Percentiles rank a stretch among this genome's conserved stretches.
These are phyloP conservation scores for Purshia tridentata DNA, from an alignment of 306 rosid species.

Conservation along the genomic window DNA sequence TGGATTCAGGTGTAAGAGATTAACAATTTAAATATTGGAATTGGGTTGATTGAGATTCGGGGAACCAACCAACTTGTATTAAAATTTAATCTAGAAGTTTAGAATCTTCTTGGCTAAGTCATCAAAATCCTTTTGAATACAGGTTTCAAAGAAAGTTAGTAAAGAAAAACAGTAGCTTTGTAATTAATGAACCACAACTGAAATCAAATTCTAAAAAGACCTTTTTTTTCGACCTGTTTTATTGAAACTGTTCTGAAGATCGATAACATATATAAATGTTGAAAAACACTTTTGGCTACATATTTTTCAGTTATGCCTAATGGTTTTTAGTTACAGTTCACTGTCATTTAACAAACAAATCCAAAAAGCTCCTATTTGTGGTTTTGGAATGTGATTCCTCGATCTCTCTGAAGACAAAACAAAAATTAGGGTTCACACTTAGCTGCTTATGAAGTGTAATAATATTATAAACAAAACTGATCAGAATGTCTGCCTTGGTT, in stretches of 20 bases:
- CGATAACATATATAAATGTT: background rate
- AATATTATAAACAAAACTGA: constrained; percentile 1
- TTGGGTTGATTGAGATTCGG: constrained; percentile 35
- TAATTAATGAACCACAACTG: background rate
- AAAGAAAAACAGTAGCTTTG: background rate
- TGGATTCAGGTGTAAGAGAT: constrained; percentile 24
- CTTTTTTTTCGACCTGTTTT: background rate
- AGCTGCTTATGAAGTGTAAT: background rate
- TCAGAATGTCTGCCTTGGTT: constrained; percentile 29
- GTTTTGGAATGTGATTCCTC: constrained; percentile 30
- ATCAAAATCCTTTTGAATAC: background rate
- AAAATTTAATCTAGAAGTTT: background rate
- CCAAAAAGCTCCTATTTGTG: background rate
- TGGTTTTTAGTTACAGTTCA: too few species aligned
- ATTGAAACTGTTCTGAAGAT: background rate
- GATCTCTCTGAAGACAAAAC: constrained; percentile 11
- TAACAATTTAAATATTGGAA: constrained; percentile 18
- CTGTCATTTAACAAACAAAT: background rate
- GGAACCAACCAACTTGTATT: constrained; percentile 40
- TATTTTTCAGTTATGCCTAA: too few species aligned
- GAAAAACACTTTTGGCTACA: too few species aligned
- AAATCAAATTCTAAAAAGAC: background rate
- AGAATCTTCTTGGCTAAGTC: background rate
- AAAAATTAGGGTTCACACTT: constrained; percentile 3
- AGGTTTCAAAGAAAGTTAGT: background rate